A percentile compares a stretch with the other conserved stretches of the same genome.
These are phyloP conservation scores for Ophiostoma ips DNA, from an alignment of 2,329 filamentous ascomycete species.

Conservation along the genomic window DNA sequence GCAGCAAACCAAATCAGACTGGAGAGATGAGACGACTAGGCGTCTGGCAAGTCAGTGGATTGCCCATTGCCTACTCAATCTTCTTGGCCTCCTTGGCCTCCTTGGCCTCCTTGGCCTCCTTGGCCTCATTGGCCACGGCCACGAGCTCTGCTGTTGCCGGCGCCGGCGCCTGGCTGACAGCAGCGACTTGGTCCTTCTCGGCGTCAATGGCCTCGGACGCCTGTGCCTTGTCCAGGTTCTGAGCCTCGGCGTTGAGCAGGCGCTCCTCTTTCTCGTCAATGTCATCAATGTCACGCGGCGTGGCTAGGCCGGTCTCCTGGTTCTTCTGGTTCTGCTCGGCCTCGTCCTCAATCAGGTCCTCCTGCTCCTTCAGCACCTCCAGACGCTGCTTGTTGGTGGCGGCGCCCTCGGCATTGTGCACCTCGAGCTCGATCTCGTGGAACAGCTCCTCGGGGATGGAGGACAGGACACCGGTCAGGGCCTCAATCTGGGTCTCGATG, in stretches of 20 bases:
- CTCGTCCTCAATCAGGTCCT: constrained; percentile 95
- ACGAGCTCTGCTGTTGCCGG: constrained; percentile 13
- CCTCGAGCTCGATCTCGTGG: constrained; percentile 98
- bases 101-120: constrained; percentile 24
- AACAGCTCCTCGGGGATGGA: constrained; percentile 96
- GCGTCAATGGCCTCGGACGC: constrained; percentile 31
- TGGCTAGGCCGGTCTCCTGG: constrained; percentile 57
- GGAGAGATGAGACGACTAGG: too few relatives aligned
- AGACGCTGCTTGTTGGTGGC: constrained; percentile 98
- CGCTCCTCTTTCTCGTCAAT: constrained; percentile 90
- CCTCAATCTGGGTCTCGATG: constrained; percentile 80
- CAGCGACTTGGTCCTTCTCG: constrained; percentile 34
- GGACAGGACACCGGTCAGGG: constrained; percentile 79
- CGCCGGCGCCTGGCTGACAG: constrained; percentile 22
- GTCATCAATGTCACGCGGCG: constrained; percentile 73
- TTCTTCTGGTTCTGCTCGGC: constrained; percentile 80
- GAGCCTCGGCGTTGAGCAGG: constrained; percentile 35
- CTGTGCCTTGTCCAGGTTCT: constrained; percentile 29
- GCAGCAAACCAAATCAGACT: too few relatives aligned
- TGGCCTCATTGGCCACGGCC: constrained; percentile 21
- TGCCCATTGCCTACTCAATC: not conserved
- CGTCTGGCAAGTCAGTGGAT: too few relatives aligned
- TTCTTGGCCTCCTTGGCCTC: constrained; percentile 19
- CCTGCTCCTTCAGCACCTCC: constrained; percentile 95
- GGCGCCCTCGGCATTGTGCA: constrained; percentile 89